Evolutionary conservation across 2,329 filamentous ascomycete species (phyloP).

Genomic region (Pezicula radicicola): DNA sequence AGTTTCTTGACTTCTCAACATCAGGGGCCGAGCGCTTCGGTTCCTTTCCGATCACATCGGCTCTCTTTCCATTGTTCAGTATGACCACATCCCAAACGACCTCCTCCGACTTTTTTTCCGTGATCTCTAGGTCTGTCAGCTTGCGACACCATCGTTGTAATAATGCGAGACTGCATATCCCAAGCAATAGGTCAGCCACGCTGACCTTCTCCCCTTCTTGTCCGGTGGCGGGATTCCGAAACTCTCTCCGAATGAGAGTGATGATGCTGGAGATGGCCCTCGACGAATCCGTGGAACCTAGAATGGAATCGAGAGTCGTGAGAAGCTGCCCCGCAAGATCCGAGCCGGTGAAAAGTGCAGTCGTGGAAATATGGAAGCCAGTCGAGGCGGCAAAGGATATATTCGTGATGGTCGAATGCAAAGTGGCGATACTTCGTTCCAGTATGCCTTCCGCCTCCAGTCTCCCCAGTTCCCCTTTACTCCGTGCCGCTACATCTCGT

Average conservation of each 20-base stretch:
- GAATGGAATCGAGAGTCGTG: slow-evolving; percentile 58
- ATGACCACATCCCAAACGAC: slow-evolving; percentile 67
- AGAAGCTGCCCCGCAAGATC: slow-evolving; percentile 56
- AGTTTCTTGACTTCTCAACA: slow-evolving; percentile 33
- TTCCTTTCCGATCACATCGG: slow-evolving; percentile 45
- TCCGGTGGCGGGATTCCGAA: slow-evolving; percentile 60
- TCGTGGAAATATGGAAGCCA: slow-evolving; percentile 55
- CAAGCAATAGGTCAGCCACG: slow-evolving; percentile 58
- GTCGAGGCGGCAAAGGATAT: slow-evolving; percentile 60
- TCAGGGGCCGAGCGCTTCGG: slow-evolving; percentile 12
- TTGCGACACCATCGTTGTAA: slow-evolving; percentile 55
- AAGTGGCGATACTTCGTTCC: slow-evolving; percentile 51
- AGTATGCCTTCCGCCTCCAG: slow-evolving; percentile 54
- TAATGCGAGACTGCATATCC: slow-evolving; percentile 58
- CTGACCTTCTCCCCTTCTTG: slow-evolving; percentile 56
- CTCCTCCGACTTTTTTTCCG: slow-evolving; percentile 48
- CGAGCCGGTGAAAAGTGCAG: slow-evolving; percentile 51
- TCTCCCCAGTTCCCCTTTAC: slow-evolving; percentile 38
- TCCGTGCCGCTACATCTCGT: slow-evolving; percentile 29
- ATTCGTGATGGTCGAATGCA: slow-evolving; percentile 55
- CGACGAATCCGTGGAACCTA: slow-evolving; percentile 68
- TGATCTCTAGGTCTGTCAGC: slow-evolving; percentile 46
- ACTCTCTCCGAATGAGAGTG: slow-evolving; percentile 60
- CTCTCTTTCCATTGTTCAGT: slow-evolving; percentile 52
- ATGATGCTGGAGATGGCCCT: slow-evolving; percentile 66